Conservation (phyloP, 768 basidiomycete genomes). For the Collybiopsis luxurians region DNA sequence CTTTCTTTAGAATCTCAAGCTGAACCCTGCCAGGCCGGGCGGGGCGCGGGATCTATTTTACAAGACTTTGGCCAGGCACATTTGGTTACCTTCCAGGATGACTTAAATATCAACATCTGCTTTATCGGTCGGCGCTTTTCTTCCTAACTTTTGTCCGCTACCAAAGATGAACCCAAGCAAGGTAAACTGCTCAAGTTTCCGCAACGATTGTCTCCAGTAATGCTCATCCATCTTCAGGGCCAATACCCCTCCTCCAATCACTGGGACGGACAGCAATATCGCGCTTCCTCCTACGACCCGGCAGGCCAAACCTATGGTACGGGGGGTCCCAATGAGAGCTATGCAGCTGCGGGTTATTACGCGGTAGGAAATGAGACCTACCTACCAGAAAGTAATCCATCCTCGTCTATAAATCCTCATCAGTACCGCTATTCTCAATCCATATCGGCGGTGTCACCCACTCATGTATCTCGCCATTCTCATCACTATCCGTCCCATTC, state of each 20-base stretch:
- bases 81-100: not conserved
- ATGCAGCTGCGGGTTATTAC: slow-evolving; percentile 4
- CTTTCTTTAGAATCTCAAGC: slow-evolving; percentile 1
- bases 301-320: slow-evolving; percentile 18
- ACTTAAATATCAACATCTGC: slow-evolving; percentile 10
- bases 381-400: slow-evolving; percentile 28
- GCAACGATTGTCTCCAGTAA: slow-evolving; percentile 20
- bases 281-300: slow-evolving; percentile 20
- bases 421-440: slow-evolving; percentile 6
- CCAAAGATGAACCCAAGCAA: slow-evolving; percentile 23
- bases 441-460: slow-evolving; percentile 15
- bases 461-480: slow-evolving; percentile 30
- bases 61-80: slow-evolving; percentile 9
- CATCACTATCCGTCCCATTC: slow-evolving; percentile 32
- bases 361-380: slow-evolving; percentile 14
- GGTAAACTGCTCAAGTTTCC: slow-evolving; percentile 11
- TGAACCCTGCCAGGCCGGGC: slow-evolving; percentile 1
- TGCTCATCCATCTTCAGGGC: slow-evolving; percentile 27
- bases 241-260: slow-evolving; percentile 26
- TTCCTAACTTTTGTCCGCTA: slow-evolving; percentile 20
- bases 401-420: slow-evolving; percentile 19
- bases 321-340: slow-evolving; percentile 8
- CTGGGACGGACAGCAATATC: slow-evolving; percentile 36
- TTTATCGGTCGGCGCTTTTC: slow-evolving; percentile 21
- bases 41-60: slow-evolving; percentile 6